Conservation (phyloP, 345 rosid genomes). For the Sonneratia caseolaris region DNA sequence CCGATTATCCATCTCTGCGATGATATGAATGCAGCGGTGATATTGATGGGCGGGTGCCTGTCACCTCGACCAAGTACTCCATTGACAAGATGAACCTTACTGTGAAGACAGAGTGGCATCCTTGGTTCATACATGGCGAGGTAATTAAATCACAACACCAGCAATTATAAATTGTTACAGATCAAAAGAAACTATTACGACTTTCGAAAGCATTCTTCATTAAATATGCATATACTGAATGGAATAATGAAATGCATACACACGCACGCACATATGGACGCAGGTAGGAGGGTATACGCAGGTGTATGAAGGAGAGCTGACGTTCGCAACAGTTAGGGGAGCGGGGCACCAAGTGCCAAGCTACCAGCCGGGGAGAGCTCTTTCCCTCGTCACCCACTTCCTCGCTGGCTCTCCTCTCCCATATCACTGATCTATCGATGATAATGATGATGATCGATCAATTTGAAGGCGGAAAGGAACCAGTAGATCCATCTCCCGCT, state of each 20-base stretch:
- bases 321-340: conserved; percentile 70
- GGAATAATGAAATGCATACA: not conserved
- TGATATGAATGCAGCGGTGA: conserved; percentile 55
- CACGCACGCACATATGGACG: not conserved
- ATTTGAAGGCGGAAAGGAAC: too few relatives aligned
- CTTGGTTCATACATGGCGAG: conserved; percentile 64
- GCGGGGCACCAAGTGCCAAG: conserved; percentile 95
- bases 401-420: conserved; percentile 60
- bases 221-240: not conserved
- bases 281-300: conserved; percentile 78
- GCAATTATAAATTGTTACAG: too few relatives aligned
- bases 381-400: conserved; percentile 59
- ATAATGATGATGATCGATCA: too few relatives aligned
- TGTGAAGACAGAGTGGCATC: conserved; percentile 54
- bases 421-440: not conserved
- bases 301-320: conserved; percentile 58
- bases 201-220: too few relatives aligned
- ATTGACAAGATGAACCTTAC: conserved; percentile 49
- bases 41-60: conserved; percentile 71
- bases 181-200: too few relatives aligned
- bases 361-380: conserved; percentile 70
- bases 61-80: conserved; percentile 69
- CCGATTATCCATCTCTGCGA: too few relatives aligned
- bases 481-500: too few relatives aligned
- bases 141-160: conserved; percentile 13